Evolutionary conservation across 768 basidiomycete genomes (phyloP).

Genomic region (Boletus rubroflammeus): DNA sequence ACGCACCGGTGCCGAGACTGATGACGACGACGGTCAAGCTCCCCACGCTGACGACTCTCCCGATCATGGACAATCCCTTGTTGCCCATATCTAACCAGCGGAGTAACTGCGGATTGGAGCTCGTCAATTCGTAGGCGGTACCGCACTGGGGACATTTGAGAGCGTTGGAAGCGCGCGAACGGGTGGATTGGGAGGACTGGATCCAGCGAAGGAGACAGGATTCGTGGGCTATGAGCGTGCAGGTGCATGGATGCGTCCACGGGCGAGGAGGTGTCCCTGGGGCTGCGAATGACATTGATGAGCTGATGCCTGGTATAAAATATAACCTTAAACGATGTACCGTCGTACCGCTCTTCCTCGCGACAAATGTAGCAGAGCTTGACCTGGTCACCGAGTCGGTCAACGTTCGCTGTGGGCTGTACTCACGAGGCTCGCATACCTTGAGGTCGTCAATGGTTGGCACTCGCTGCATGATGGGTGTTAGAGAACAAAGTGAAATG

Average conservation of each 20-base stretch:
- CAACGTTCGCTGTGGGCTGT: neutral
- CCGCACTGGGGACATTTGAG: constrained; percentile 81
- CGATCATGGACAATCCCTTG: constrained; percentile 45
- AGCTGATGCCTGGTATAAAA: neutral
- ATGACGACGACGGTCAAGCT: constrained; percentile 49
- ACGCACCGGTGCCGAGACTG: constrained; percentile 61
- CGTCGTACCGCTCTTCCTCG: constrained; percentile 61
- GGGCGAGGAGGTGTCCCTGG: constrained; percentile 46
- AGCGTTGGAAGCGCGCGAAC: constrained; percentile 53
- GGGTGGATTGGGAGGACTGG: constrained; percentile 58
- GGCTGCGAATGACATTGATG: constrained; percentile 24
- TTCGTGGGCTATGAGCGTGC: constrained; percentile 79
- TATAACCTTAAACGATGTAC: constrained; percentile 15
- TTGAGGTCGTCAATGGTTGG: constrained; percentile 35
- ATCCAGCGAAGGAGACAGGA: constrained; percentile 80
- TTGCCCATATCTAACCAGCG: constrained; percentile 51
- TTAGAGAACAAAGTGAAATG: neutral
- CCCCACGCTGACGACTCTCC: constrained; percentile 49
- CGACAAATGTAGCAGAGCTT: constrained; percentile 81
- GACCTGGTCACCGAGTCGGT: constrained; percentile 35
- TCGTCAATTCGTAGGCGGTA: constrained; percentile 61
- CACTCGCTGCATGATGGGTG: constrained; percentile 29
- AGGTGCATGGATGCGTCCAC: constrained; percentile 81
- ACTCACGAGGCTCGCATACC: constrained; percentile 8
- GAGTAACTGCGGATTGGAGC: constrained; percentile 54